Evolutionary conservation across 345 rosid species (phyloP), one percentile per base, ranked within the genome.

Genomic region (Firmiana major): DNA sequence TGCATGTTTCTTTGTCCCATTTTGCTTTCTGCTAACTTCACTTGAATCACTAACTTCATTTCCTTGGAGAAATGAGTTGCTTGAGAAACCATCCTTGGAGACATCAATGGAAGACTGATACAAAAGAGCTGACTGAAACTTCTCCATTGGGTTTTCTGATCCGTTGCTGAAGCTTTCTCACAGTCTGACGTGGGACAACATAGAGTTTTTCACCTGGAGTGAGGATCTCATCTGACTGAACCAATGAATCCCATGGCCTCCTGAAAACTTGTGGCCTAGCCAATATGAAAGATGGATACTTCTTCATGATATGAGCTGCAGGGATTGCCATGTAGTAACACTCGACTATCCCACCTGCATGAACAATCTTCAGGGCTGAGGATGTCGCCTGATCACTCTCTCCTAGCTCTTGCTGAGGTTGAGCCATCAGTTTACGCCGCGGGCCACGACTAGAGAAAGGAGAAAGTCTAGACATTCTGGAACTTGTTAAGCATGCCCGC

Each of bases 201-300:
- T 76, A 80, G 81, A 78, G 74, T 60, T 79, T 82, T 77, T 79
- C 70, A 19, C 89, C 90, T 0, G 82, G 89, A 21, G 34, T n/a
- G 17, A 87, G 86, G 71, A 84, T 83, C 73, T 84, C 80, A 45
- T 84, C 81, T 4, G 84, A 84, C 74, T 80, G 51, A 19, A 85
- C 81, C 54, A 89, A 73, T 0, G 88, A 80, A 31, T 87, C 81
- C 89, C 93, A 85, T 1, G 89, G 88, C 46, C 72, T 76, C 68
- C 77, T 36, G 77, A 89, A 89, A 53, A 88, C 84, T 38, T 86
- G 87, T 0, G 90, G 93, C 80, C 84, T 81, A 16, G 88, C 84
- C 36, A 87, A 62, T 10, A 63, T 51, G 36, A 16, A 79, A 34
- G 82, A 43, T 0, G 91, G 91, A 63, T 80, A 49, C 75, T 10